Conservation (phyloP, 495 filamentous ascomycete genomes). For the Lasiosphaeria ovina region DNA sequence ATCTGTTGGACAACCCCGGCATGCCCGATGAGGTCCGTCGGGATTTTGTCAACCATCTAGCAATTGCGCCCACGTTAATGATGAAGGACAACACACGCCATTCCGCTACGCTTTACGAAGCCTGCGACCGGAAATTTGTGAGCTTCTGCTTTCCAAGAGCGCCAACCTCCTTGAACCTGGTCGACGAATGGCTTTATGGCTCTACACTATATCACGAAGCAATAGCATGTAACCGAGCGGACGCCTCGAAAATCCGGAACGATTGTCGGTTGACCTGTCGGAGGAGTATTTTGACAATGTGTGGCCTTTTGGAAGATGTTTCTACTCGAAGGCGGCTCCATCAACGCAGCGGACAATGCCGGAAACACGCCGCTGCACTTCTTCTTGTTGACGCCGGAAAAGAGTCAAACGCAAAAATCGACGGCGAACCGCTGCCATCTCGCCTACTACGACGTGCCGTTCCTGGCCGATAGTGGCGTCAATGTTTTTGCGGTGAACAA, state of each 20-base stretch:
- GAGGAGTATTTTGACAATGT: background rate
- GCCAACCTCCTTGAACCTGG: no score
- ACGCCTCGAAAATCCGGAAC: no score
- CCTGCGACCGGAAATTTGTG: conserved; percentile 15
- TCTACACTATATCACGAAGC: no score
- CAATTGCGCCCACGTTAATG: background rate
- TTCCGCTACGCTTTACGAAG: conserved; percentile 26
- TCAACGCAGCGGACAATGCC: conserved; percentile 11
- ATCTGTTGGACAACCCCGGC: background rate
- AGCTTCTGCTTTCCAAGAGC: background rate
- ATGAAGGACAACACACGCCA: conserved; percentile 21
- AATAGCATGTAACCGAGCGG: no score
- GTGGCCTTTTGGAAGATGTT: conserved; percentile 13
- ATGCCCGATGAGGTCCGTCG: background rate
- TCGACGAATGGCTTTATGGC: no score
- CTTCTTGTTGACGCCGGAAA: conserved; percentile 13
- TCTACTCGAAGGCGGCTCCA: conserved; percentile 5
- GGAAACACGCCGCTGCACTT: conserved; percentile 34
- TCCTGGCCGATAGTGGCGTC: conserved; percentile 10
- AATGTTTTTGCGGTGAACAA: conserved; percentile 31
- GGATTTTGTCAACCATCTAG: background rate
- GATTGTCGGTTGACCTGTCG: no score
- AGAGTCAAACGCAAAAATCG: background rate
- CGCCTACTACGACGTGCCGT: background rate
- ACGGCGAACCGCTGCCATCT: background rate